Percentiles rank a stretch among this genome's conserved stretches.
Evolutionary conservation across 176 grass and related monocot genomes (phyloP).

Genomic region (Eremochloa ophiuroides): DNA sequence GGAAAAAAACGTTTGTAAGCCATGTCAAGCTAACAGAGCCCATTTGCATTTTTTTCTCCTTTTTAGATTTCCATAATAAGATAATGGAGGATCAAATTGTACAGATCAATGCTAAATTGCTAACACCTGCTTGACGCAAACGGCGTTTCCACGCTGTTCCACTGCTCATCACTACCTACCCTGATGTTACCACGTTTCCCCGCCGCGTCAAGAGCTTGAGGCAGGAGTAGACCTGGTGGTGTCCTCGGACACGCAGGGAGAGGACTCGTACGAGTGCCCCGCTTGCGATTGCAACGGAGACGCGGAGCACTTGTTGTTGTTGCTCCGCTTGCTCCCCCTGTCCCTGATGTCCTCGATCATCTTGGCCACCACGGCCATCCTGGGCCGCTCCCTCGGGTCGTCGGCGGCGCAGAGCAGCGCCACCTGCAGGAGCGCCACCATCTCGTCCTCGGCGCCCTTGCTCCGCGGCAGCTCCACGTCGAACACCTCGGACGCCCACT

Average conservation of each 20-base stretch:
- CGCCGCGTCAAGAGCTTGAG: constrained; percentile 55
- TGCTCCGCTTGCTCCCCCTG: constrained; percentile 70
- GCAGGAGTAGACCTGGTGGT: constrained; percentile 41
- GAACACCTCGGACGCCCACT: constrained; percentile 81
- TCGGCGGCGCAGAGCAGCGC: constrained; percentile 73
- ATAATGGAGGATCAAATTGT: background rate
- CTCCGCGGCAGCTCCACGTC: constrained; percentile 66
- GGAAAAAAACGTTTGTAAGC: too few species aligned
- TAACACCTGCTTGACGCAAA: background rate
- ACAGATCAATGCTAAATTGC: background rate
- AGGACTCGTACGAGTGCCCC: constrained; percentile 49
- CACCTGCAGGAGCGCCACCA: constrained; percentile 84
- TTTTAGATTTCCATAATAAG: too few species aligned
- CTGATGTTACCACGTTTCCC: background rate
- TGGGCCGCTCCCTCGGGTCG: constrained; percentile 49
- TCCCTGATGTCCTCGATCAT: constrained; percentile 94
- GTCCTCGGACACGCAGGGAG: constrained; percentile 59
- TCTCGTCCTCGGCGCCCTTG: constrained; percentile 76
- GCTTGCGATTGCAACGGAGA: constrained; percentile 54
- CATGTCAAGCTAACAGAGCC: background rate
- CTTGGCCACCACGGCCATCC: constrained; percentile 76
- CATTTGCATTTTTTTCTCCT: background rate
- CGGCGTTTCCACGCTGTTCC: background rate
- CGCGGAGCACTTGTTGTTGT: constrained; percentile 38
- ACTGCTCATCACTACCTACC: background rate